Percentiles rank a stretch among this genome's conserved stretches.
phyloP scores from a whole-genome alignment of 1,284 basidiomycete genomes.

The Leccinum ambiguum region DNA sequence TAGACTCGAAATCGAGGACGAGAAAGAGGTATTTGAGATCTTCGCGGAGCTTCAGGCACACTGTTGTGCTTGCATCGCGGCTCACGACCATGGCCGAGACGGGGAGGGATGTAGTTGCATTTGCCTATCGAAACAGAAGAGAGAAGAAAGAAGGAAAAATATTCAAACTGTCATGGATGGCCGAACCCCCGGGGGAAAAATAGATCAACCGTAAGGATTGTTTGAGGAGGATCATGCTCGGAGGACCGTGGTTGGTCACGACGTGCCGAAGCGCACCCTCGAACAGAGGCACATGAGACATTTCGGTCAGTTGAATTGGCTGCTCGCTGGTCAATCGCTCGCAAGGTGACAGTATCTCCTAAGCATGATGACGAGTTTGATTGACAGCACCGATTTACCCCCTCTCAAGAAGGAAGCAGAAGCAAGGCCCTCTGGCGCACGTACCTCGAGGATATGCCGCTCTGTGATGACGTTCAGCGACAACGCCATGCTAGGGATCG shows the following conservation, averaged over 20 bases:
- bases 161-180: background rate
- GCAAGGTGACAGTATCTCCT: slow-evolving; percentile 23
- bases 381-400: slow-evolving; percentile 4
- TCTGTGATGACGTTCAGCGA: slow-evolving; percentile 17
- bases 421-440: slow-evolving; percentile 4
- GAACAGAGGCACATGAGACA: slow-evolving; percentile 26
- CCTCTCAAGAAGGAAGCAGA: too few relatives aligned
- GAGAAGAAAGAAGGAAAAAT: too few relatives aligned
- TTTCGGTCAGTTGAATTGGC: slow-evolving; percentile 18
- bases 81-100: slow-evolving; percentile 23
- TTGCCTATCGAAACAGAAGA: slow-evolving; percentile 15
- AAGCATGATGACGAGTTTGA: background rate
- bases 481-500: slow-evolving; percentile 31
- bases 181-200: background rate
- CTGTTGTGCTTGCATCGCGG: slow-evolving; percentile 18
- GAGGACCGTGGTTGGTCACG: slow-evolving; percentile 9
- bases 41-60: slow-evolving; percentile 24
- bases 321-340: slow-evolving; percentile 11
- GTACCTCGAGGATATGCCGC: slow-evolving; percentile 20
- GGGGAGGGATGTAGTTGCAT: slow-evolving; percentile 22
- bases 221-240: slow-evolving; percentile 27
- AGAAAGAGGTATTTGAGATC: slow-evolving; percentile 23
- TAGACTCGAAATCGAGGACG: slow-evolving; percentile 19
- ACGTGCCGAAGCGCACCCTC: slow-evolving; percentile 20
- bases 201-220: slow-evolving; percentile 23